phyloP scores from a whole-genome alignment of 140 eudicot species.

The Artemisia princeps region DNA sequence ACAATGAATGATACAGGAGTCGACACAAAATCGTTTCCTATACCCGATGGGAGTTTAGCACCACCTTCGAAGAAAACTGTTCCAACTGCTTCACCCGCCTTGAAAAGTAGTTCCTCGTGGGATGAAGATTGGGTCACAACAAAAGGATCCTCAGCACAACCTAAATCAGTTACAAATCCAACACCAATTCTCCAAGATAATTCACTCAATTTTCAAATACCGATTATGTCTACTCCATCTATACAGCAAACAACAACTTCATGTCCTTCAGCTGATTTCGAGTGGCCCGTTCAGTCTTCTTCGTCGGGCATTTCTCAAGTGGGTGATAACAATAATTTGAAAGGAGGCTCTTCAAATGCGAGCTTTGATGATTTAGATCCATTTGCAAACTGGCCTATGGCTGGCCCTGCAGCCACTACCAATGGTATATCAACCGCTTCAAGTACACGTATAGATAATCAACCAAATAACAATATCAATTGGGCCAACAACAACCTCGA shows the following conservation, averaged over 20 bases:
- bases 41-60: conserved; percentile 28
- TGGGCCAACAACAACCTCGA: conserved; percentile 43
- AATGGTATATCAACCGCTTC: conserved; percentile 31
- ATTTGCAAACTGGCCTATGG: conserved; percentile 74
- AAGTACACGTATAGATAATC: conserved; percentile 28
- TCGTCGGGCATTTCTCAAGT: conserved; percentile 21
- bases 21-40: conserved; percentile 45
- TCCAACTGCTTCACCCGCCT: conserved; percentile 37
- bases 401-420: conserved; percentile 34
- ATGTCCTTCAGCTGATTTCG: conserved; percentile 65
- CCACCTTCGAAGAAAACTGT: conserved; percentile 32
- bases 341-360: conserved; percentile 35
- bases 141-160: conserved; percentile 35
- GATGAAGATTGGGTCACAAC: conserved; percentile 82
- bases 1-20: conserved; percentile 59
- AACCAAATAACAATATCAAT: conserved; percentile 27
- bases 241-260: conserved; percentile 41
- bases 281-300: conserved; percentile 77
- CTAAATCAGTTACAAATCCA: conserved; percentile 32
- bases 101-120: conserved; percentile 55
- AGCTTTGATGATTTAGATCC: conserved; percentile 83
- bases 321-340: conserved; percentile 22
- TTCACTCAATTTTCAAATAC: conserved; percentile 27
- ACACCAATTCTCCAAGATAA: conserved; percentile 34
- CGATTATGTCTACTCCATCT: conserved; percentile 36